Evolutionary conservation across 768 basidiomycete species (phyloP).

Genomic region (Boletales sp.): DNA sequence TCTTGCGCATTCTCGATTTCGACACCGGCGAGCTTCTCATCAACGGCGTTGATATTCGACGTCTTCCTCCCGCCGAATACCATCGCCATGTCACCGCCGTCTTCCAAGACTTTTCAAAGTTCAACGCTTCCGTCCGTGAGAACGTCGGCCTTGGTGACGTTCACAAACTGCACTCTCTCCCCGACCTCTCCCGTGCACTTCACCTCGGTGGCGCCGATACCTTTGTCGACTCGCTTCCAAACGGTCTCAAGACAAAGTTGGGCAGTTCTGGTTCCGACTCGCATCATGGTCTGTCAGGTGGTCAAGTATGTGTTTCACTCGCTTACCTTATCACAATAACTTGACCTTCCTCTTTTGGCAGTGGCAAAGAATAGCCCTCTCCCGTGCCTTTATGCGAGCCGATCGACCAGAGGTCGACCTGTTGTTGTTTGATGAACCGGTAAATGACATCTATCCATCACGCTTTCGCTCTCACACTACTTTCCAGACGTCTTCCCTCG

Average conservation of each 20-base stretch:
- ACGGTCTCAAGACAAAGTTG: constrained; percentile 70
- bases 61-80: constrained; percentile 62
- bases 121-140: constrained; percentile 70
- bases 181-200: constrained; percentile 62
- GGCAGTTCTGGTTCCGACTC: constrained; percentile 59
- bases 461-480: not conserved
- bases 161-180: constrained; percentile 52
- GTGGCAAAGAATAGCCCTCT: constrained; percentile 88
- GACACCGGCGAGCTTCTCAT: constrained; percentile 64
- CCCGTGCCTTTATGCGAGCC: constrained; percentile 84
- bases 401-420: constrained; percentile 72
- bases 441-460: constrained; percentile 32
- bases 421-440: constrained; percentile 82
- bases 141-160: constrained; percentile 86
- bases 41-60: constrained; percentile 67
- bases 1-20: constrained; percentile 77
- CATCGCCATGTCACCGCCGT: constrained; percentile 76
- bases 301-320: constrained; percentile 55
- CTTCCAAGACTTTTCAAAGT: constrained; percentile 84
- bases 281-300: constrained; percentile 75
- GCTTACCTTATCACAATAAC: constrained; percentile 13
- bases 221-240: constrained; percentile 62
- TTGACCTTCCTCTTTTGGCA: constrained; percentile 26
- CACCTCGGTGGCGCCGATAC: constrained; percentile 66
- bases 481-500: constrained; percentile 70